Base-by-base conservation (phyloP, 805 yeast genomes). In the Suhomyces sp. region DNA sequence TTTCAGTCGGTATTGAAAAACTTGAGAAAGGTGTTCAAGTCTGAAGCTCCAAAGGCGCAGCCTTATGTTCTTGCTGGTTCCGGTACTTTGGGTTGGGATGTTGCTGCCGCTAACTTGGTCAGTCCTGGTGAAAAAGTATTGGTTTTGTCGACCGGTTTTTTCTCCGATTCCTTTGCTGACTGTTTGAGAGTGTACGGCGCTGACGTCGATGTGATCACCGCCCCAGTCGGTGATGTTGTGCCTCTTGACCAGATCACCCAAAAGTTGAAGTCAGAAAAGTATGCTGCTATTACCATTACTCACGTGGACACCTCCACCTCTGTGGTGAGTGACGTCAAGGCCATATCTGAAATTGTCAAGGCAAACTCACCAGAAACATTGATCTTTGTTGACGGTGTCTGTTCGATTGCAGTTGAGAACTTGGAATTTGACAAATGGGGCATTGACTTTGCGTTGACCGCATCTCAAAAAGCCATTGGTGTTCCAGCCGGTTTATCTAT, bases 221-320 rank as follows among this genome's bases (percentile, higher is more conserved):
- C 96, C 22, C 80, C 81, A 31, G 76, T 88, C 52, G 98, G 97
- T 52, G 87, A 80, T 53, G 79, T 78, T 35, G 89, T 89, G 17
- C 80, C 87, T 29, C 66, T 83, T 23, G 78, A 70, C 2, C 68
- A 74, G 47, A 73, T 92, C 44, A 87, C 84, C 65, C 66, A 73
- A 9, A 80, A 83, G 53, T 78, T 92, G 67, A 65, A 70, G 54
- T 51, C 69, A 7, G 76, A 78, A 49, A 70, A 74, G 55, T 93
- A 87, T 75, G 68, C 81, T 57, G 80, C 88, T 50, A 79, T 93
- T 61, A 90, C 96, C 47, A 81, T 92, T 63, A 93, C 97, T 42
- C 98, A 93, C 62, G 97, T 94, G 38, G 99, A 94, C 70, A 94
- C 98, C 45, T 90, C 97, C 1, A 90, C 97, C 35, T 96, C 96